A percentile compares a stretch with the other conserved stretches of the same genome.
Evolutionary conservation across 768 basidiomycete genomes (phyloP).

Genomic region (Podaxis sp.): DNA sequence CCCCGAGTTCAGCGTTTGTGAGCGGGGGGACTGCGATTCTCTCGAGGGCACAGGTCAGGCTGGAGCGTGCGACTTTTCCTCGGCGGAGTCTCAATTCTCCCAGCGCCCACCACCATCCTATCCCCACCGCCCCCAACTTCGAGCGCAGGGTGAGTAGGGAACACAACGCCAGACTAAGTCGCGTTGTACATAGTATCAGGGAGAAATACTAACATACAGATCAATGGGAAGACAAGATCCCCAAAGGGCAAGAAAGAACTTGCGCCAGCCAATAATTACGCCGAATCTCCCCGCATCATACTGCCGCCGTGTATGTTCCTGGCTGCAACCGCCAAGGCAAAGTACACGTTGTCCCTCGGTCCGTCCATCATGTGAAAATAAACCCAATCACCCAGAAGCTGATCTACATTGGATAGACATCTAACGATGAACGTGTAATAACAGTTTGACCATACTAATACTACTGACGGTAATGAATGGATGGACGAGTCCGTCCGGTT

Average conservation of each 20-base stretch:
- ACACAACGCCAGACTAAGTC: neutral
- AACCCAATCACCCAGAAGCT: slow-evolving; percentile 10
- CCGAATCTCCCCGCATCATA: slow-evolving; percentile 5
- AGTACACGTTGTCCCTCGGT: no score
- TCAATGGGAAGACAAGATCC: no score
- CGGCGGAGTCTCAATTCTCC: slow-evolving; percentile 23
- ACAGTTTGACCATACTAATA: slow-evolving; percentile 12
- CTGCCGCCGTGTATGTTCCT: slow-evolving; percentile 9
- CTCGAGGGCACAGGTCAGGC: slow-evolving; percentile 15
- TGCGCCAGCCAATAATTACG: neutral
- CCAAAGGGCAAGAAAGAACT: neutral
- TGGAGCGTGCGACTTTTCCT: slow-evolving; percentile 17
- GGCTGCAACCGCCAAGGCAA: neutral
- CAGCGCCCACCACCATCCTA: slow-evolving; percentile 4
- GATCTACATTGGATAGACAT: slow-evolving; percentile 7
- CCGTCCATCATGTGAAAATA: slow-evolving; percentile 9
- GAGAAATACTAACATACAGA: no score
- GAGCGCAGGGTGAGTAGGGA: neutral
- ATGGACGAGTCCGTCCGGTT: slow-evolving; percentile 2
- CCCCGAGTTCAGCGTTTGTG: slow-evolving; percentile 7
- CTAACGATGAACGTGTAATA: slow-evolving; percentile 14
- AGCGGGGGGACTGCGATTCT: slow-evolving; percentile 6
- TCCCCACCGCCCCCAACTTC: neutral
- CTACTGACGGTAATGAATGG: slow-evolving; percentile 4
- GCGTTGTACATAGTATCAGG: no score